Conservation (phyloP, 192 early-diverging fungal species). For the Coemansia sp. region DNA sequence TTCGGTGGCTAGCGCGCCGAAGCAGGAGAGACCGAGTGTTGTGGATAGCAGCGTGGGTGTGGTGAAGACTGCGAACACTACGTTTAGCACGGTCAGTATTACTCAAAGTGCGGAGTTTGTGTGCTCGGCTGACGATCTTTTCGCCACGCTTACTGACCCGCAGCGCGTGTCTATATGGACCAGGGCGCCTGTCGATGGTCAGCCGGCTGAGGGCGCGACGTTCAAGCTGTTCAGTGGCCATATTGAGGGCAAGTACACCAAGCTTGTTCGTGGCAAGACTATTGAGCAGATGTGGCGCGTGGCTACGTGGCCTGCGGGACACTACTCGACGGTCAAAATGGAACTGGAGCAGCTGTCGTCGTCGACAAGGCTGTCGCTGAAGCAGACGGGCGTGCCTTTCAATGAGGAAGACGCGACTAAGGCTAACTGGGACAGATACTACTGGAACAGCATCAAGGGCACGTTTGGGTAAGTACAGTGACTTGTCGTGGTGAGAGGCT, state of each 20-base stretch:
- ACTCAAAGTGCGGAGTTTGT: constrained; percentile 81
- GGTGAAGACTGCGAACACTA: constrained; percentile 22
- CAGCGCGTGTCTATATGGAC: constrained; percentile 80
- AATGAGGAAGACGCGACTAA: constrained; percentile 85
- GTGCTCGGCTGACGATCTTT: constrained; percentile 79
- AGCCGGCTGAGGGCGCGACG: constrained; percentile 61
- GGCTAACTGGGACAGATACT: constrained; percentile 89
- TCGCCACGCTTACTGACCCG: constrained; percentile 77
- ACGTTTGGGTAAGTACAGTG: constrained; percentile 76
- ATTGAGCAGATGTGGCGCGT: constrained; percentile 89
- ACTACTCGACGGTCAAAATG: constrained; percentile 83
- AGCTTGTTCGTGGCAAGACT: constrained; percentile 71
- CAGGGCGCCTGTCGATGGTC: constrained; percentile 67
- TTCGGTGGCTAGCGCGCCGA: constrained; percentile 6
- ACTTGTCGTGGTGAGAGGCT: neutral
- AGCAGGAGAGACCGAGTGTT: neutral
- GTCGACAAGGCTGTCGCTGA: constrained; percentile 68
- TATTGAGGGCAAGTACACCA: constrained; percentile 75
- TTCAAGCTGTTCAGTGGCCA: constrained; percentile 90
- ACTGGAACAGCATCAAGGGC: constrained; percentile 91
- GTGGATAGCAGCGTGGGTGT: constrained; percentile 15
- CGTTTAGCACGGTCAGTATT: constrained; percentile 67
- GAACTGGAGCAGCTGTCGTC: constrained; percentile 71
- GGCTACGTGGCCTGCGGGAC: constrained; percentile 83
- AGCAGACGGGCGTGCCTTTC: constrained; percentile 83